Evolutionary conservation across 2,329 filamentous ascomycete species (phyloP), one percentile per base, ranked within the genome.

Genomic region (Aureobasidium sp.): DNA sequence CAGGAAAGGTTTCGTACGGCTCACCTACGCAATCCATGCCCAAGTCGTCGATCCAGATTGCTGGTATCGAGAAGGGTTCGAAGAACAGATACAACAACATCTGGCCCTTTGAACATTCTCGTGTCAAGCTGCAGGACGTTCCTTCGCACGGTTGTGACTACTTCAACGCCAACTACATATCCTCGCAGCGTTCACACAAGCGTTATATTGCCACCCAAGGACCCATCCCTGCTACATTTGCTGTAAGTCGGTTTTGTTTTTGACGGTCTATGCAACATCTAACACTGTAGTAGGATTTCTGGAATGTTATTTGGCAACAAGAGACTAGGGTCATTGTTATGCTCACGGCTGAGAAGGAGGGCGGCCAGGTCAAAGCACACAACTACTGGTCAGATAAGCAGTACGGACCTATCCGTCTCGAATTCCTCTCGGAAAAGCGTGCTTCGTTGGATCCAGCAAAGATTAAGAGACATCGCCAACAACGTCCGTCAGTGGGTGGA

Each of bases 61-160:
- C 89, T 0, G 94, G 94, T 8, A 88, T 99, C 31, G 94, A 99
- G 69, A 94, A 96, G 72, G 94, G 94, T 8, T 84, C 81, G 19
- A 97, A 97, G 77, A 99, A 99, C 68, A 84, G 94, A 9, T 99
- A 99, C 77, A 97, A 96, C 76, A 95, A 96, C 67, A 96, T 97
- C 60, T 86, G 95, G 75, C 94, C 94, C 0, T 99, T 95, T 70
- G 93, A 97, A 69, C 94, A 99, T 73, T 86, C 90, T 2, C 81
- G 94, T 62, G 94, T 99, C 58, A 90, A 84, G 65, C 75, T 99
- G 49, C 81, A 88, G 65, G 83, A 84, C 43, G 83, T 87, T 37
- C 76, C 81, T 0, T 77, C 81, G 1, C 87, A 86, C 13, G 80
- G 79, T 23, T 96, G 93, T 72, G 94, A 99, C 72, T 99, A 99